These are phyloP conservation scores for Leccinum subtestaceum DNA, from an alignment of 768 basidiomycete species.

Conservation along the genomic window DNA sequence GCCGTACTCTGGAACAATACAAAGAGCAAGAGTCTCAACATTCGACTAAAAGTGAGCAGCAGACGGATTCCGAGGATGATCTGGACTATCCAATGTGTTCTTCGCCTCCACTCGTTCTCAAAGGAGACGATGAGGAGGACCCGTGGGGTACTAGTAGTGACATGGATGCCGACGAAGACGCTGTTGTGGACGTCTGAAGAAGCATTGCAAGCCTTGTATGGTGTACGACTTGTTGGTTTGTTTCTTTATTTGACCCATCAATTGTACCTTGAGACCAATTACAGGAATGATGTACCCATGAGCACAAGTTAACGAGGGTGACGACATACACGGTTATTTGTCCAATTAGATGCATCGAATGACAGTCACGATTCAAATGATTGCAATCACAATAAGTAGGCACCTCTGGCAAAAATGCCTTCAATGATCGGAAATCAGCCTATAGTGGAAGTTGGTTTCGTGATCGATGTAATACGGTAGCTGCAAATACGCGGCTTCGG, in stretches of 20 bases:
- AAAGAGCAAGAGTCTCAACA: conserved; percentile 26
- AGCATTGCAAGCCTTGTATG: conserved; percentile 4
- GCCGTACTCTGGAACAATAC: conserved; percentile 36
- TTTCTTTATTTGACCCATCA: conserved; percentile 7
- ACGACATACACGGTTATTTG: background rate
- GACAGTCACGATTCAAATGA: background rate
- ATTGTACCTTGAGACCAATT: conserved; percentile 24
- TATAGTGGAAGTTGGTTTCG: background rate
- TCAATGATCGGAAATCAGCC: background rate
- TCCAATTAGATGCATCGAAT: background rate
- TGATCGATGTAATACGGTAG: background rate
- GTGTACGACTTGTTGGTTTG: conserved; percentile 23
- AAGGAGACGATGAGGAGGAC: conserved; percentile 17
- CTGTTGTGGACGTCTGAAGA: conserved; percentile 19
- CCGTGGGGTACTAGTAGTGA: conserved; percentile 20
- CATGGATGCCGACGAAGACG: conserved; percentile 20
- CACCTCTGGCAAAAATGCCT: background rate
- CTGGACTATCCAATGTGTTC: conserved; percentile 18
- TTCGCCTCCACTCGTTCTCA: conserved; percentile 12
- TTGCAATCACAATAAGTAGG: background rate
- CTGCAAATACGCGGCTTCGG: background rate
- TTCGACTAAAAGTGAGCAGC: conserved; percentile 9
- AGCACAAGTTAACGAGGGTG: too few relatives aligned
- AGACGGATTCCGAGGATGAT: conserved; percentile 17
- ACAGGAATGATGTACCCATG: background rate